phyloP scores from a whole-genome alignment of 345 rosid species.

The Camelina neglecta region DNA sequence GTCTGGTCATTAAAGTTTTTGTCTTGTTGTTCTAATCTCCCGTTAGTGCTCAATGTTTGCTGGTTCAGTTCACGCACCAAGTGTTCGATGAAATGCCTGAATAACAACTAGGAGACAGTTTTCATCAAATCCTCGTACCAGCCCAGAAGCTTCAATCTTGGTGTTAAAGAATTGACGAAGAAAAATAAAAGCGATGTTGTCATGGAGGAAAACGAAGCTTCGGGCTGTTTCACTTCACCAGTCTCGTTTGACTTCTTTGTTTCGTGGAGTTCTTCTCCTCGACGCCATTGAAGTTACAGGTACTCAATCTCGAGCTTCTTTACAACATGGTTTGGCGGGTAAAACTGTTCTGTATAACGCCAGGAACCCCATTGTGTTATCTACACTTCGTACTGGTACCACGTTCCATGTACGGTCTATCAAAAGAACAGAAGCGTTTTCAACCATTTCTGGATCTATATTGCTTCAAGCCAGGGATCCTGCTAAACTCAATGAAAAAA shows the following conservation, averaged over 20 bases:
- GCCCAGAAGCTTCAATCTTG: neutral
- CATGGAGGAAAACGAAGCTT: constrained; percentile 31
- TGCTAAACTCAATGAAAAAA: constrained; percentile 62
- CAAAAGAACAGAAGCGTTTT: constrained; percentile 44
- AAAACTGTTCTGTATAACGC: neutral
- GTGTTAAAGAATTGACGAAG: neutral
- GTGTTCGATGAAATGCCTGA: constrained; percentile 40
- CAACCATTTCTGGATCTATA: constrained; percentile 58
- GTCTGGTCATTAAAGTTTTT: neutral
- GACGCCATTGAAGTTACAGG: constrained; percentile 31
- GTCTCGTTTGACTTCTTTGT: constrained; percentile 28
- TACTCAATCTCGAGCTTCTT: constrained; percentile 38
- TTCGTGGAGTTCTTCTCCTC: constrained; percentile 31
- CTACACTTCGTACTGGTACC: constrained; percentile 5
- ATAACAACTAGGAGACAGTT: constrained; percentile 9
- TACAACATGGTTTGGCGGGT: constrained; percentile 13
- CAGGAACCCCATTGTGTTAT: constrained; percentile 18
- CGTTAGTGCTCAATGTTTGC: neutral
- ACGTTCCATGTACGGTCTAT: constrained; percentile 25
- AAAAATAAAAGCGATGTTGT: constrained; percentile 17
- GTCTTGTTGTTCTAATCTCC: neutral
- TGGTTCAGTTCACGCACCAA: constrained; percentile 1
- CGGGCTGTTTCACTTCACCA: constrained; percentile 26
- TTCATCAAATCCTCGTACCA: neutral
- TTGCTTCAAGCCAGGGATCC: constrained; percentile 86